Conservation (phyloP, 371 early-diverging fungal species). For the Mortierella polycephala region DNA sequence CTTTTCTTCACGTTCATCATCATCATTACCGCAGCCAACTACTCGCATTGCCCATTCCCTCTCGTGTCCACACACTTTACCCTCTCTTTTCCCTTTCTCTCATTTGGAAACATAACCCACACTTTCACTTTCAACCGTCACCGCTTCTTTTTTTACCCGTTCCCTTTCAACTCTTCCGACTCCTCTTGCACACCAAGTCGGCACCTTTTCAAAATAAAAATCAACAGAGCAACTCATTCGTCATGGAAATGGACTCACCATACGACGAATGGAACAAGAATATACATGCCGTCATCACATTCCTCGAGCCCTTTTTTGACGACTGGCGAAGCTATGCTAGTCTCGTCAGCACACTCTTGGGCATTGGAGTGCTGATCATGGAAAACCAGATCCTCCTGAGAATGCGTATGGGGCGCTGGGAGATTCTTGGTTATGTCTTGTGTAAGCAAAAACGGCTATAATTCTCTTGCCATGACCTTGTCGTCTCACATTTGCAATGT, state of each 20-base stretch:
- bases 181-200: neutral
- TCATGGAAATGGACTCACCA: slow-evolving; percentile 41
- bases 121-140: no score
- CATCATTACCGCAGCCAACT: no score
- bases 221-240: no score
- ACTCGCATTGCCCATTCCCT: no score
- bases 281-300: slow-evolving; percentile 53
- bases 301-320: slow-evolving; percentile 49
- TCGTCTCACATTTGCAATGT: neutral
- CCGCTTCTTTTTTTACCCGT: neutral
- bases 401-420: slow-evolving; percentile 53
- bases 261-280: slow-evolving; percentile 52
- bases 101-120: no score
- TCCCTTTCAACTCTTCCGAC: no score
- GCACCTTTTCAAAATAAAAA: neutral
- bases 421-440: slow-evolving; percentile 42
- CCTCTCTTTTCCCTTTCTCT: no score
- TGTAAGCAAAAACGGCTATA: slow-evolving; percentile 24
- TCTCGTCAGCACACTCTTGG: slow-evolving; percentile 38
- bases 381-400: slow-evolving; percentile 50
- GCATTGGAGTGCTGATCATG: slow-evolving; percentile 53
- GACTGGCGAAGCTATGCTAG: slow-evolving; percentile 53
- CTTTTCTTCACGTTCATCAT: no score
- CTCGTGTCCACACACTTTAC: no score
- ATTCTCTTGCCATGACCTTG: neutral